Evolutionary conservation across 176 grass and related monocot species (phyloP).

Genomic region (Lolium rigidum): DNA sequence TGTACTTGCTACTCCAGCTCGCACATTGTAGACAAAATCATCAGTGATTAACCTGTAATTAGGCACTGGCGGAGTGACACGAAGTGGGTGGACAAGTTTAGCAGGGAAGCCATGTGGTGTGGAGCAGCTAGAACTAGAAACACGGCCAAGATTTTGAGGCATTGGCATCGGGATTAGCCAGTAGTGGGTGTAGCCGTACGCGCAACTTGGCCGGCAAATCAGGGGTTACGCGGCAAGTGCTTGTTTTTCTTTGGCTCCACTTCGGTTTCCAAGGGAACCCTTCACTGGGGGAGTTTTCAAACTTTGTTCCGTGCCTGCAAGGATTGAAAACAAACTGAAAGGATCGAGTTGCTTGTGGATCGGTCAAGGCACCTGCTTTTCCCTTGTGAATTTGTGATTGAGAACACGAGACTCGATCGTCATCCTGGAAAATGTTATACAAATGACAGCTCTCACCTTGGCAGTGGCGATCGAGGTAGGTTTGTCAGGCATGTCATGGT

Average conservation of each 20-base stretch:
- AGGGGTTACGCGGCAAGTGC: not conserved
- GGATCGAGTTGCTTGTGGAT: conserved; percentile 23
- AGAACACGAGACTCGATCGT: no score
- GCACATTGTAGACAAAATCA: no score
- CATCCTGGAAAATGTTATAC: not conserved
- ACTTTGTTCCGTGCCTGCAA: not conserved
- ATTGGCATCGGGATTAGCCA: not conserved
- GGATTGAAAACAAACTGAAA: conserved; percentile 11
- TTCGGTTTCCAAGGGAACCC: not conserved
- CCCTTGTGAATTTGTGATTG: not conserved
- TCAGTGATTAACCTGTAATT: no score
- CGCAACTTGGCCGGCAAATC: conserved; percentile 29
- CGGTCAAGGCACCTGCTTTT: conserved; percentile 25
- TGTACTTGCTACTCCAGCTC: not conserved
- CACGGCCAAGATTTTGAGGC: conserved; percentile 51
- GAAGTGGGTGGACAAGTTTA: not conserved
- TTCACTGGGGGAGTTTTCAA: not conserved
- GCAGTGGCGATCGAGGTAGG: not conserved
- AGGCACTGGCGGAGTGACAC: no score
- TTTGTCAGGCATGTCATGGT: conserved; percentile 19
- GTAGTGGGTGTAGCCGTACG: conserved; percentile 16
- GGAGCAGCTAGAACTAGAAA: conserved; percentile 23
- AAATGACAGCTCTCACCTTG: not conserved
- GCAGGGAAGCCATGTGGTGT: conserved; percentile 14
- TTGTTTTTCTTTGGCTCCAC: conserved; percentile 5